phyloP scores from a whole-genome alignment of 306 rosid genomes.

The Ormosia semicastrata region DNA sequence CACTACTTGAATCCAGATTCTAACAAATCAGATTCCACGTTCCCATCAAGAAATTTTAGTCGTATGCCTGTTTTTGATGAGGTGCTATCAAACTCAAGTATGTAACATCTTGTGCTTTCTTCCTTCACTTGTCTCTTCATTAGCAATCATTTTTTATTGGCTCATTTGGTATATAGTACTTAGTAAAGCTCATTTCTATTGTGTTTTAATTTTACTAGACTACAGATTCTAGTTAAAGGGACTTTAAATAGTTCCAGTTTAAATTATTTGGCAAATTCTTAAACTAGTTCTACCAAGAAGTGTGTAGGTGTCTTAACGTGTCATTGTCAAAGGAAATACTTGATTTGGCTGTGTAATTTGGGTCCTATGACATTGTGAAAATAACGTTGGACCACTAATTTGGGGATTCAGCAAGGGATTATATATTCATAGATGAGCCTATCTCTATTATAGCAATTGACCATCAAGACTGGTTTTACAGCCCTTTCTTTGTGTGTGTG shows the following conservation, averaged over 20 bases:
- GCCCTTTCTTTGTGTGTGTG: too few species aligned
- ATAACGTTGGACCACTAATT: not conserved
- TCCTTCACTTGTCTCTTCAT: not conserved
- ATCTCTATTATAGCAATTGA: not conserved
- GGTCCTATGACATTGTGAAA: slow-evolving; percentile 4
- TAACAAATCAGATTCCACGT: slow-evolving; percentile 51
- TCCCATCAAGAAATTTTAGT: slow-evolving; percentile 52
- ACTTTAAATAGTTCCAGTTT: not conserved
- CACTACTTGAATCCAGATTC: slow-evolving; percentile 62
- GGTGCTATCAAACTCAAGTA: slow-evolving; percentile 64
- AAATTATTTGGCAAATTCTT: not conserved
- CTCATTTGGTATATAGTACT: slow-evolving; percentile 1
- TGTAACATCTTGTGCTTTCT: slow-evolving; percentile 20
- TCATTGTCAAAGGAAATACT: not conserved
- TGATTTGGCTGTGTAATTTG: not conserved
- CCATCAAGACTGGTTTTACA: slow-evolving; percentile 1
- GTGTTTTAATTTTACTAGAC: not conserved
- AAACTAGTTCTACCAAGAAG: not conserved
- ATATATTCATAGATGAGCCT: not conserved
- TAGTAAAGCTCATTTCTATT: not conserved
- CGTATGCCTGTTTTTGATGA: slow-evolving; percentile 63
- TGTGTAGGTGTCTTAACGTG: not conserved
- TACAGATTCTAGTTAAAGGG: not conserved
- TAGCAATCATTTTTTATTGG: not conserved
- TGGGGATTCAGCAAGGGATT: not conserved